These are phyloP conservation scores for Agapanthus africanus DNA, from an alignment of 106 monocot species.

Conservation along the genomic window DNA sequence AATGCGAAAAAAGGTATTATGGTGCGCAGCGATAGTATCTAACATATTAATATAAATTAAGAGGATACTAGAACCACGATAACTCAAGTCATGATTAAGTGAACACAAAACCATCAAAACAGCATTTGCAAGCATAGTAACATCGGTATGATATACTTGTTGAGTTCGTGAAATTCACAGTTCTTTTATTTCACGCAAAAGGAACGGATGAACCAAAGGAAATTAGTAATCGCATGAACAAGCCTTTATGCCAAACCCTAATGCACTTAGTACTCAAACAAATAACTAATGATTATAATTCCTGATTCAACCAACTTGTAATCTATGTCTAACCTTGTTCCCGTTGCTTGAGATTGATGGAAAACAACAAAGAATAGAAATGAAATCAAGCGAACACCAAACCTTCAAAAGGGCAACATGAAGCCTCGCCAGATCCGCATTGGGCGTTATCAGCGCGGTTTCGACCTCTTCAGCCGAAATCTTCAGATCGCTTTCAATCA, in stretches of 20 bases:
- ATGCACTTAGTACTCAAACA: not conserved
- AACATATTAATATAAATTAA: too few species aligned
- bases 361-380: not conserved
- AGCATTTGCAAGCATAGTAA: too few species aligned
- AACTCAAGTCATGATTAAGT: too few species aligned
- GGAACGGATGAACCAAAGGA: too few species aligned
- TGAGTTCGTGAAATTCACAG: too few species aligned
- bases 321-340: not conserved
- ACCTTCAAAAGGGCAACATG: slow-evolving; percentile 62
- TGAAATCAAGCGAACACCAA: not conserved
- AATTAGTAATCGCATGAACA: not conserved
- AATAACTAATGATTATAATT: not conserved
- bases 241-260: too few species aligned
- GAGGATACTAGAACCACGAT: too few species aligned
- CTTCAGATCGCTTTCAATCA: slow-evolving; percentile 32
- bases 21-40: too few species aligned
- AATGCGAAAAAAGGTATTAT: too few species aligned
- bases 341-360: not conserved
- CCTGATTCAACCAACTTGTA: not conserved
- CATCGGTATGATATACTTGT: too few species aligned
- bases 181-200: too few species aligned
- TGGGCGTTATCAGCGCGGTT: slow-evolving; percentile 31
- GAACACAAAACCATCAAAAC: too few species aligned
- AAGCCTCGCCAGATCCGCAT: slow-evolving; percentile 27
- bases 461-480: slow-evolving; percentile 61